phyloP scores from a whole-genome alignment of 345 rosid genomes.

The Eutrema japonicum region DNA sequence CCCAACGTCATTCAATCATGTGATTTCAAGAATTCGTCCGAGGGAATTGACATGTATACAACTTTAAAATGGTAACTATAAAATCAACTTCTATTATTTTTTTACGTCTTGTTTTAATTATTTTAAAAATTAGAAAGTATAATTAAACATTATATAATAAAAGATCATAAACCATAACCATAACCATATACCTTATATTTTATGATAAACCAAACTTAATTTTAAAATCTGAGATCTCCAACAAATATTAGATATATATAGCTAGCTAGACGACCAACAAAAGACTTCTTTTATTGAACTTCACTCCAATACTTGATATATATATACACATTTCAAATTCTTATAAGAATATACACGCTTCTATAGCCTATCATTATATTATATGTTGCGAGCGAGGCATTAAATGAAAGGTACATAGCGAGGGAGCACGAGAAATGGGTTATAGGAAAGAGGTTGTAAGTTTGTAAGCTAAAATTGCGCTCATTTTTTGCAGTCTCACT shows the following conservation, averaged over 20 bases:
- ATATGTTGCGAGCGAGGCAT: constrained; percentile 35
- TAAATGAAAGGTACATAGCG: constrained; percentile 42
- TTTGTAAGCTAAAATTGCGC: constrained; percentile 48
- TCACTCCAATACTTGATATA: neutral
- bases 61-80: no score
- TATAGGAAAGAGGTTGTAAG: constrained; percentile 42
- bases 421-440: constrained; percentile 44
- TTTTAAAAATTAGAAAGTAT: no score
- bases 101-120: no score
- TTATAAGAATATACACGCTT: constrained; percentile 10
- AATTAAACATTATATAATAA: no score
- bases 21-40: no score
- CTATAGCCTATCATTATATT: constrained; percentile 22
- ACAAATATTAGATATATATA: neutral
- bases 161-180: no score
- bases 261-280: neutral
- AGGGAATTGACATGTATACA: no score
- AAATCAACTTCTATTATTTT: no score
- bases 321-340: neutral
- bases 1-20: no score
- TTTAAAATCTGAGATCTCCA: no score
- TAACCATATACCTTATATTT: no score
- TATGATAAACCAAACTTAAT: no score
- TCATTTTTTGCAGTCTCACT: constrained; percentile 47
- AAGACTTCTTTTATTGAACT: constrained; percentile 3